phyloP scores from a whole-genome alignment of 306 rosid genomes.

The Styphnolobium japonicum region DNA sequence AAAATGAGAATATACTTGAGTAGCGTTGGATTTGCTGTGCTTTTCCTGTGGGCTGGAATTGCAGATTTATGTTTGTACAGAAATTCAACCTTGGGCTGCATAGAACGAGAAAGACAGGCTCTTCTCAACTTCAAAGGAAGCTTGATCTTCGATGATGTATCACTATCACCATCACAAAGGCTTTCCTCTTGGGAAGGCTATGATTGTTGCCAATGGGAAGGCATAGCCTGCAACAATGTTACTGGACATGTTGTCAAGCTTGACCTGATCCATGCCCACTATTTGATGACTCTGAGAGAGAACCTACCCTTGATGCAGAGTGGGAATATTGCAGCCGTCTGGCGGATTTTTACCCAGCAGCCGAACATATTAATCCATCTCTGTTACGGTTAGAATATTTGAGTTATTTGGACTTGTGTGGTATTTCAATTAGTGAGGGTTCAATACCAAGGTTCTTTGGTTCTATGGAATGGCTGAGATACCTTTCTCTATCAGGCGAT shows the following conservation, averaged over 20 bases:
- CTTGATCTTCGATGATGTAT: neutral
- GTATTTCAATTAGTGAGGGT: neutral
- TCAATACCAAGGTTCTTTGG: neutral
- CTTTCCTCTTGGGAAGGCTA: neutral
- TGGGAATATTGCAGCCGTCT: too few species aligned
- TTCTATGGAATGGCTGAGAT: neutral
- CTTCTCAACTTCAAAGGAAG: neutral
- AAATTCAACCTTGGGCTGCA: neutral
- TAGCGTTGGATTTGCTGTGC: neutral
- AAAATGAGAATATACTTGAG: neutral
- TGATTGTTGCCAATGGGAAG: neutral
- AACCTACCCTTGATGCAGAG: too few species aligned
- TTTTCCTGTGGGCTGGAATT: neutral
- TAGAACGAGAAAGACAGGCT: neutral
- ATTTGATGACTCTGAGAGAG: too few species aligned
- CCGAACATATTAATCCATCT: too few species aligned
- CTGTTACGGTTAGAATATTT: neutral
- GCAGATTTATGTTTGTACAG: neutral
- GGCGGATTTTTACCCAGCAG: too few species aligned
- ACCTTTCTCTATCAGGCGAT: neutral
- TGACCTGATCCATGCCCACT: neutral
- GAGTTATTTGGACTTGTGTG: neutral
- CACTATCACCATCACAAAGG: neutral
- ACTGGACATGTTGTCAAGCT: neutral
- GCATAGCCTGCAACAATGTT: neutral